Evolutionary conservation across 2,329 filamentous ascomycete species (phyloP).

Genomic region (Rutstroemia sp.): DNA sequence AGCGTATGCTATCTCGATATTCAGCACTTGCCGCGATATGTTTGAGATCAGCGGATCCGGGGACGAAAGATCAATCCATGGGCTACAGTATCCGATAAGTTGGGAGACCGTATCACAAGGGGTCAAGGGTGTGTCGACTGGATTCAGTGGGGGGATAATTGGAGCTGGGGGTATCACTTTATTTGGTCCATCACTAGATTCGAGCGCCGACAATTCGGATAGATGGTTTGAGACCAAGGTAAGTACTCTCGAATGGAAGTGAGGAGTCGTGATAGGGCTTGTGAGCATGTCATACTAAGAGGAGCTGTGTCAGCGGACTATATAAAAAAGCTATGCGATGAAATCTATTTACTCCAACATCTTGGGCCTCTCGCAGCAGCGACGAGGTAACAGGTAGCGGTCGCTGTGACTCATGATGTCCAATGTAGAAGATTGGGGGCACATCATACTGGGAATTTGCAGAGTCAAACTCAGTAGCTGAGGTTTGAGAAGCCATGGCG

Average conservation of each 20-base stretch:
- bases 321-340: neutral
- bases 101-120: constrained; percentile 64
- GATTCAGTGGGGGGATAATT: constrained; percentile 61
- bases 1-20: constrained; percentile 87
- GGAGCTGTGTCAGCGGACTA: neutral
- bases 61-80: constrained; percentile 88
- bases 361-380: constrained; percentile 60
- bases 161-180: constrained; percentile 45
- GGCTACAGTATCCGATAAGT: constrained; percentile 71
- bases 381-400: constrained; percentile 52
- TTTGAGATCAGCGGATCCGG: constrained; percentile 74
- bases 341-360: constrained; percentile 52
- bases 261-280: constrained; percentile 65
- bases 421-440: constrained; percentile 55
- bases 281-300: constrained; percentile 71
- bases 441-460: constrained; percentile 24
- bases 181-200: constrained; percentile 32
- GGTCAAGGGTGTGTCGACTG: constrained; percentile 69
- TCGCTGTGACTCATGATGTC: constrained; percentile 64
- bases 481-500: neutral
- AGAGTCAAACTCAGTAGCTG: constrained; percentile 13
- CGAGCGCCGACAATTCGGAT: constrained; percentile 35
- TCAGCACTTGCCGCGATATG: constrained; percentile 82
- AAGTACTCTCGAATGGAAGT: constrained; percentile 64
- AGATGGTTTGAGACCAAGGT: constrained; percentile 49